Percentiles rank a stretch among this genome's conserved stretches.
phyloP scores from a whole-genome alignment of 176 grass and related monocot genomes.

The Carex littledalei region DNA sequence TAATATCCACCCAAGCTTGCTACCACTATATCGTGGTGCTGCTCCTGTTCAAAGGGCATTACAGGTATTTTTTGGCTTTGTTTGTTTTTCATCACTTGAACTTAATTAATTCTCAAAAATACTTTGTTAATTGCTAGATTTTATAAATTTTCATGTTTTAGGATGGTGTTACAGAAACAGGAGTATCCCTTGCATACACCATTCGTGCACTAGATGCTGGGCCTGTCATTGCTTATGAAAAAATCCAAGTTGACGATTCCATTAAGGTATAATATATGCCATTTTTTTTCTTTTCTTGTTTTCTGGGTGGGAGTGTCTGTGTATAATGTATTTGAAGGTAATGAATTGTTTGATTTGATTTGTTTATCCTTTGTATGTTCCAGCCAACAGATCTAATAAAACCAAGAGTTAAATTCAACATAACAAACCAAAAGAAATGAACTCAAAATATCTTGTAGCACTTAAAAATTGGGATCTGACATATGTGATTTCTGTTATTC shows the following conservation, averaged over 20 bases:
- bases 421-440: neutral
- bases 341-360: neutral
- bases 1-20: conserved; percentile 93
- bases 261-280: conserved; percentile 51
- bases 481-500: neutral
- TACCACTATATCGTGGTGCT: conserved; percentile 88
- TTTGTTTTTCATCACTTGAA: neutral
- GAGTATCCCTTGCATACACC: conserved; percentile 96
- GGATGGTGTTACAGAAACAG: conserved; percentile 93
- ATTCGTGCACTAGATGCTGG: conserved; percentile 78
- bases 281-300: neutral
- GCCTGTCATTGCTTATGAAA: conserved; percentile 74
- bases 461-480: neutral
- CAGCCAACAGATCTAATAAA: neutral
- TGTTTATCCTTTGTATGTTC: neutral
- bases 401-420: neutral
- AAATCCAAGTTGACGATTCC: conserved; percentile 55
- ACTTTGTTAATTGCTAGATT: conserved; percentile 3
- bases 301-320: neutral
- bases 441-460: neutral
- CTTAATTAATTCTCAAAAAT: conserved; percentile 9
- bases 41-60: conserved; percentile 97
- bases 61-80: conserved; percentile 43
- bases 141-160: conserved; percentile 33
- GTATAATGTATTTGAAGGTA: neutral